phyloP scores from a whole-genome alignment of 805 yeast species.

The Vanderwaltozyma yarrowii region DNA sequence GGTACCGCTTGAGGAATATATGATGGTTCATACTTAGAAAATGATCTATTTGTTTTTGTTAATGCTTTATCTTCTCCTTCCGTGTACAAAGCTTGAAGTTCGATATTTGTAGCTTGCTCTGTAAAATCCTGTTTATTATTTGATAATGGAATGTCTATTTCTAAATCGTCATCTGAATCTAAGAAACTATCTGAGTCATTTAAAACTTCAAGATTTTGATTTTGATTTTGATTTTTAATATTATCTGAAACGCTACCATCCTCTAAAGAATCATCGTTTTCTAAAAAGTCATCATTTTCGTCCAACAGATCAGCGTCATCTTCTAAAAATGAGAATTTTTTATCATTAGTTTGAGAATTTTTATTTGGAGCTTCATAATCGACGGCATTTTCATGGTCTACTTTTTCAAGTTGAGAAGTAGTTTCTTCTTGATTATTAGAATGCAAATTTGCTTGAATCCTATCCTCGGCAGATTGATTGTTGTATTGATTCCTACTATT shows the following conservation, averaged over 20 bases:
- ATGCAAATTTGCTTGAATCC: no score
- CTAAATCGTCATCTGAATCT: constrained; percentile 22
- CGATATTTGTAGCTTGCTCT: no score
- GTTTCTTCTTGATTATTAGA: no score
- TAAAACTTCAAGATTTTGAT: neutral
- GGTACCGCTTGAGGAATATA: neutral
- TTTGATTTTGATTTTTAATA: neutral
- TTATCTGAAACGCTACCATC: no score
- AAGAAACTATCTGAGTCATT: constrained; percentile 19
- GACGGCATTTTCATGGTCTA: no score
- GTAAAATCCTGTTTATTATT: no score
- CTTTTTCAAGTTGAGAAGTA: no score
- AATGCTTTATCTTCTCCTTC: no score
- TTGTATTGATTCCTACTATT: no score
- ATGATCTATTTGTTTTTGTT: no score
- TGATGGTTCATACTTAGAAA: neutral
- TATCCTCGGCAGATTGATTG: no score
- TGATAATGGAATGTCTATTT: neutral
- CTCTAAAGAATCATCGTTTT: constrained; percentile 25
- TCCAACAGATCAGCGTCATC: constrained; percentile 38
- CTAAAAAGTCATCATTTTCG: constrained; percentile 28
- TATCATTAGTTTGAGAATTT: neutral
- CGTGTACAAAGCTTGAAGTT: no score
- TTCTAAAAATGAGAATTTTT: constrained; percentile 31
- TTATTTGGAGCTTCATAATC: neutral